These are phyloP conservation scores for Neoboletus brunneissimus DNA, from an alignment of 768 basidiomycete genomes.

Conservation along the genomic window DNA sequence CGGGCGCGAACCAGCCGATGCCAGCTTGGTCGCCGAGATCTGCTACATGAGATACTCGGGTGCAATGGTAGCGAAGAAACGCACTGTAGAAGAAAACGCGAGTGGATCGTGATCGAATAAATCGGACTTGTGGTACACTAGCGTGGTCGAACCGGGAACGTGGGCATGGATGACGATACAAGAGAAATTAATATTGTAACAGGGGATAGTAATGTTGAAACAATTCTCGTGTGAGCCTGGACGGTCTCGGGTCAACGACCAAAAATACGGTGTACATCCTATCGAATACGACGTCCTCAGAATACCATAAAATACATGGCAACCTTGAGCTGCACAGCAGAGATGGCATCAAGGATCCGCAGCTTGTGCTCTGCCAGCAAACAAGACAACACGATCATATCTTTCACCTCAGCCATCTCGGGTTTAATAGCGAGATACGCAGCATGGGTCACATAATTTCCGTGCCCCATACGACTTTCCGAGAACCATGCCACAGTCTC, in stretches of 20 bases:
- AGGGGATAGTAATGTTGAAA: neutral
- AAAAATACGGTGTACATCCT: neutral
- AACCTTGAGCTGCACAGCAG: neutral
- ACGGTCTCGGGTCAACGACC: neutral
- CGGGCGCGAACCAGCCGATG: constrained; percentile 29
- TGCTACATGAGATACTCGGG: neutral
- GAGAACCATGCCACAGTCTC: constrained; percentile 15
- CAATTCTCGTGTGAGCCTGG: neutral
- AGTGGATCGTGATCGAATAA: no score
- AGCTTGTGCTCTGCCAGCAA: constrained; percentile 17
- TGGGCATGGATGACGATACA: neutral
- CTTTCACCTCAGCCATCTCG: constrained; percentile 8
- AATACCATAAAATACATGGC: neutral
- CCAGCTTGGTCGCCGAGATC: constrained; percentile 21
- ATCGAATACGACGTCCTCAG: neutral
- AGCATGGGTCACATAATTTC: neutral
- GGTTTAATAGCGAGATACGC: constrained; percentile 14
- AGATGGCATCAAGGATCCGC: neutral
- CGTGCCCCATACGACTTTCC: neutral
- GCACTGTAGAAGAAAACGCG: no score
- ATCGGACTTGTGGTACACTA: neutral
- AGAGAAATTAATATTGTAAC: neutral
- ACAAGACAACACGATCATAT: constrained; percentile 21
- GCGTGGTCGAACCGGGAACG: no score
- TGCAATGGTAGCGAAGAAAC: no score